Conservation (phyloP, 306 rosid species). For the Castanea mollissima region DNA sequence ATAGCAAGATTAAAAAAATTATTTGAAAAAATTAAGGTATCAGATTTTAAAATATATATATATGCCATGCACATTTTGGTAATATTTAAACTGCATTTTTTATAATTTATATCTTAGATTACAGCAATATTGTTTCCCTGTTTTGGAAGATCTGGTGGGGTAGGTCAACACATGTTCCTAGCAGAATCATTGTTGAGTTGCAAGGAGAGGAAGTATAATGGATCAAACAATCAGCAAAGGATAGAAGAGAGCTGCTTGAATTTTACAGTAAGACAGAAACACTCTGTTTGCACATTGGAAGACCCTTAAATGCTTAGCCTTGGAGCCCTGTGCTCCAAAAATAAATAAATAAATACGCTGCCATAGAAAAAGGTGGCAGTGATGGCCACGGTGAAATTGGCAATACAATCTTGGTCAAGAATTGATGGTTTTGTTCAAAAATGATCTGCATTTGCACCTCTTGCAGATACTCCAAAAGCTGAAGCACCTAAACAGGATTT, state of each 20-base stretch:
- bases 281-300: not conserved
- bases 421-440: not conserved
- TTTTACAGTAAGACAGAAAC: not conserved
- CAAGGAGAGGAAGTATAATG: not conserved
- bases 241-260: not conserved
- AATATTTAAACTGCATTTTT: not conserved
- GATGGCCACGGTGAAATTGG: not conserved
- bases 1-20: not conserved
- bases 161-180: not conserved
- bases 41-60: not conserved
- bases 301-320: not conserved
- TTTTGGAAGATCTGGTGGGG: not conserved
- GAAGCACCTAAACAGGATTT: not conserved
- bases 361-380: not conserved
- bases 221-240: not conserved
- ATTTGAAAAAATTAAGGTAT: not conserved
- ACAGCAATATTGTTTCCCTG: not conserved
- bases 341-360: not conserved
- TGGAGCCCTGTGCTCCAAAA: not conserved
- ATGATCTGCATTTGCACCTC: not conserved
- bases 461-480: not conserved
- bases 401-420: not conserved
- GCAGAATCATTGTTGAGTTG: not conserved
- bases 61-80: not conserved
- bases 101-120: slow-evolving; percentile 4